These are phyloP conservation scores for Acer yangbiense DNA, from an alignment of 345 rosid genomes.

Conservation along the genomic window DNA sequence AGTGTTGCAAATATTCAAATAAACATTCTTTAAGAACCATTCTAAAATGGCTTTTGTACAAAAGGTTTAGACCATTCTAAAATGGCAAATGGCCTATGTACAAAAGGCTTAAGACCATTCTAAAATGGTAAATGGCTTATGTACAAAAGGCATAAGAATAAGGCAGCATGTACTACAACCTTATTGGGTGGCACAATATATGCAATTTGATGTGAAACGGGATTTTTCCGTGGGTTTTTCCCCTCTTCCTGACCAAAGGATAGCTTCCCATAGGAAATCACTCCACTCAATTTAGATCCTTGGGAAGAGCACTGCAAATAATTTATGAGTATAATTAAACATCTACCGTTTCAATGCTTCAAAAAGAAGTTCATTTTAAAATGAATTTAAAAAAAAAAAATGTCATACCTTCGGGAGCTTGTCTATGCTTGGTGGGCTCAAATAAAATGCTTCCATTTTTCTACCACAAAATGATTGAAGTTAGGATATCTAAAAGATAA, in stretches of 20 bases:
- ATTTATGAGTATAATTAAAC: slow-evolving; percentile 8
- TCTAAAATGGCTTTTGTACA: background rate
- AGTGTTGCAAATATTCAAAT: slow-evolving; percentile 16
- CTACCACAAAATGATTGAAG: slow-evolving; percentile 41
- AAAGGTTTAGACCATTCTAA: background rate
- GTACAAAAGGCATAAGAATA: background rate
- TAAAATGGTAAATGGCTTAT: background rate
- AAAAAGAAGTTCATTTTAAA: background rate
- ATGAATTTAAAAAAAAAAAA: background rate
- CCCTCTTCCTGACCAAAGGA: slow-evolving; percentile 51
- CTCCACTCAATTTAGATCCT: slow-evolving; percentile 83
- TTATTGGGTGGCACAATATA: slow-evolving; percentile 87
- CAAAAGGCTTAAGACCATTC: background rate
- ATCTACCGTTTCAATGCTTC: background rate
- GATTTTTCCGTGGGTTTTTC: slow-evolving; percentile 64
- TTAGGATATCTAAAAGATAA: slow-evolving; percentile 20
- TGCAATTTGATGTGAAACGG: slow-evolving; percentile 63
- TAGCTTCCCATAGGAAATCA: slow-evolving; percentile 74
- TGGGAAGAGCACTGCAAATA: slow-evolving; percentile 71
- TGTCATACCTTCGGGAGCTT: slow-evolving; percentile 72
- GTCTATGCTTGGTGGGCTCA: slow-evolving; percentile 82
- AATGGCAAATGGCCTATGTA: background rate
- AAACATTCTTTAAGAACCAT: background rate
- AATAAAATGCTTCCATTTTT: slow-evolving; percentile 81
- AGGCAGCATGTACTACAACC: slow-evolving; percentile 42